These are phyloP conservation scores for Neoscytalidium dimidiatum DNA, from an alignment of 2,329 filamentous ascomycete species.

Conservation along the genomic window DNA sequence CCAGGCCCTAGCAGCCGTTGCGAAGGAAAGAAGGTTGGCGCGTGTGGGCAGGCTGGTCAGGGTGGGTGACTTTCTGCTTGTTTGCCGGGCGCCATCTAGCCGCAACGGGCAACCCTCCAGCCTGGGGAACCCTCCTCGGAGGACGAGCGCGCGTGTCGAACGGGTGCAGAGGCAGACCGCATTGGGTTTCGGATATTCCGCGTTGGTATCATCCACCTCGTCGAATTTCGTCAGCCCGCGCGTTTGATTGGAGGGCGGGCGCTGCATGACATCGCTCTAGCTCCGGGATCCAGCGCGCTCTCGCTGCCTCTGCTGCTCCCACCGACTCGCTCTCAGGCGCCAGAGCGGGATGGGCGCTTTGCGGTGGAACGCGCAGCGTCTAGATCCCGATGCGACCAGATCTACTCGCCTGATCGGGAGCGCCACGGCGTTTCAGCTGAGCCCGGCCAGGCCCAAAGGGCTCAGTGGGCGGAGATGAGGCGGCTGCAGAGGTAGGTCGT, in stretches of 20 bases:
- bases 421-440: slow-evolving; percentile 19
- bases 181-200: slow-evolving; percentile 18
- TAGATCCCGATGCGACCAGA: slow-evolving; percentile 19
- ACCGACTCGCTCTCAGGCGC: background rate
- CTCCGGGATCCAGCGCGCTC: background rate
- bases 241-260: background rate
- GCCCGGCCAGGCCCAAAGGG: slow-evolving; percentile 12
- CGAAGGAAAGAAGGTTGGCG: background rate
- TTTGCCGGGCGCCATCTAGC: background rate
- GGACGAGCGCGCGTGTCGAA: background rate
- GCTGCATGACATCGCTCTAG: slow-evolving; percentile 18
- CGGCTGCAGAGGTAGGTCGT: background rate
- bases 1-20: background rate
- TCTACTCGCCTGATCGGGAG: slow-evolving; percentile 20
- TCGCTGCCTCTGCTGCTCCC: background rate
- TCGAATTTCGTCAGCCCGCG: background rate
- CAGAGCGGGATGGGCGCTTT: background rate
- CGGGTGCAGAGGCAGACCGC: background rate
- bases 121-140: slow-evolving; percentile 8
- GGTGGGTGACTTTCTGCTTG: background rate
- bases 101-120: background rate
- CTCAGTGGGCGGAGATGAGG: slow-evolving; percentile 13
- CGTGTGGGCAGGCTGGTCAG: background rate
- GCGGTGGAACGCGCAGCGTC: slow-evolving; percentile 5
- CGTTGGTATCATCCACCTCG: slow-evolving; percentile 6